Evolutionary conservation across 208 protist genomes (phyloP).

Genomic region (Leishmania amazonensis): DNA sequence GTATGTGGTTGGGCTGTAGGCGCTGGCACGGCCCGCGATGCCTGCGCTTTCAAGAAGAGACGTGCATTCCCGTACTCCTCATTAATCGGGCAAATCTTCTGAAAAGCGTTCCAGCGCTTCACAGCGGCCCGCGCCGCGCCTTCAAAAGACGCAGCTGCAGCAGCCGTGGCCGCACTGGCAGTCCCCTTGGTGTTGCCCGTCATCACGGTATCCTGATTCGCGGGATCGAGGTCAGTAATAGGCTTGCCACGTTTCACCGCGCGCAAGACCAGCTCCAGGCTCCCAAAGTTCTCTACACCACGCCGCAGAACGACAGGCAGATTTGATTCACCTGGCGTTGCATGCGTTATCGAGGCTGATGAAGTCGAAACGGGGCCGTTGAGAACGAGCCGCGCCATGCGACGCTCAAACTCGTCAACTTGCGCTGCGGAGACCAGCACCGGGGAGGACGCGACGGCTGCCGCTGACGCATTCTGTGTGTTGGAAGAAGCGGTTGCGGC

Average conservation of each 20-base stretch:
- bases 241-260: not conserved
- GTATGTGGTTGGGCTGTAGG: not conserved
- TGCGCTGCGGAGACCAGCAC: conserved; percentile 22
- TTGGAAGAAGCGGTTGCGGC: not conserved
- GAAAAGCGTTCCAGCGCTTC: conserved; percentile 66
- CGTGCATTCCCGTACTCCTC: conserved; percentile 58
- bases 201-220: not conserved
- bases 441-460: not conserved
- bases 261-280: conserved; percentile 55
- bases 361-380: conserved; percentile 12
- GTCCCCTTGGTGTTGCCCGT: not conserved
- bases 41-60: conserved; percentile 12
- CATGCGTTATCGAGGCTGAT: not conserved
- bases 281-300: conserved; percentile 65
- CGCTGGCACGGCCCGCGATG: not conserved
- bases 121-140: conserved; percentile 12
- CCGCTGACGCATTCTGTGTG: not conserved
- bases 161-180: not conserved
- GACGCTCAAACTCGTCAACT: conserved; percentile 54
- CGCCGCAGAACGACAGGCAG: conserved; percentile 60
- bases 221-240: not conserved
- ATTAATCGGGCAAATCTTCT: conserved; percentile 59
- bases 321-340: not conserved
- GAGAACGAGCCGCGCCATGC: conserved; percentile 46
- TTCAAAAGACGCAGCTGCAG: not conserved